Conservation (phyloP, 108 stramenopile species). For the Skeletonema potamos region DNA sequence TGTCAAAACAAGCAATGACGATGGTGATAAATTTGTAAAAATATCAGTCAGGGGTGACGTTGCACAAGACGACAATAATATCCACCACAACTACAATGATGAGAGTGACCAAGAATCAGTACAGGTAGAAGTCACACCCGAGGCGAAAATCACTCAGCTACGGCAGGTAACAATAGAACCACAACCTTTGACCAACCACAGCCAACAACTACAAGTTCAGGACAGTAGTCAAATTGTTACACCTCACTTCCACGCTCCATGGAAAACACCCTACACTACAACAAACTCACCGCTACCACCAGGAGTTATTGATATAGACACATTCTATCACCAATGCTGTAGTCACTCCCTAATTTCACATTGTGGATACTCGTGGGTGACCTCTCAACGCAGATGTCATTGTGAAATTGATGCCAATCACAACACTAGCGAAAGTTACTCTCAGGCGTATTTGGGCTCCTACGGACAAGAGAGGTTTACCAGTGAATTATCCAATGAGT, state of each 20-base stretch:
- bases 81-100: background rate
- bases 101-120: background rate
- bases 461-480: constrained; percentile 5
- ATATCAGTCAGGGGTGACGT: background rate
- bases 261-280: background rate
- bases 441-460: constrained; percentile 6
- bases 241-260: background rate
- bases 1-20: background rate
- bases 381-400: constrained; percentile 8
- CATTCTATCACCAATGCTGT: constrained; percentile 13
- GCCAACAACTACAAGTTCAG: background rate
- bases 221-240: background rate
- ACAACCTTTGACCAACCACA: background rate
- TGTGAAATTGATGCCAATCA: constrained; percentile 19
- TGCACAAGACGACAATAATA: background rate
- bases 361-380: constrained; percentile 18
- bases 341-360: constrained; percentile 7
- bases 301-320: constrained; percentile 17
- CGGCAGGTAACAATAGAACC: background rate
- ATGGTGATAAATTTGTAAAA: background rate
- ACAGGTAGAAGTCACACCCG: background rate
- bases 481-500: background rate
- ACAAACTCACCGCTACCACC: background rate
- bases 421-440: background rate
- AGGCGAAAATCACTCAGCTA: background rate